Evolutionary conservation across 176 grass and related monocot genomes (phyloP), one percentile per base, ranked within the genome.

Genomic region (Metroxylon sagu): DNA sequence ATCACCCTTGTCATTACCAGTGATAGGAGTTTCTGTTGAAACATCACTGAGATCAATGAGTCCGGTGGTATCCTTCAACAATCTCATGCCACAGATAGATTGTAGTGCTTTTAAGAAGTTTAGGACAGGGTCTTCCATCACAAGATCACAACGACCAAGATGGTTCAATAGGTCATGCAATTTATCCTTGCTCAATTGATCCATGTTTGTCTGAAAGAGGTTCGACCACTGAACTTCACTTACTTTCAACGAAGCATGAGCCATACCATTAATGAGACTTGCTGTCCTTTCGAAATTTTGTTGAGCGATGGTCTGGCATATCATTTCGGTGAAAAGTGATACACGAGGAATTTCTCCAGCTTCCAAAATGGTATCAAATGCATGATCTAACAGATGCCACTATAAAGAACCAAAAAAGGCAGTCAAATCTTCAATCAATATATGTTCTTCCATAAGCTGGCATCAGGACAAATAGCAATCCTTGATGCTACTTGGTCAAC

Each of bases 321-420:
- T 71, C 73, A 82, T 71, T 67, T 68, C 73, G 18, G 48, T 28
- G 39, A 82, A 82, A 31, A 82, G 58, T 5, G 79, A 54, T 53
- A 71, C 27, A 54, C 67, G 61, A 28, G 79, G 79, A 19, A 82
- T 67, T 18, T 76, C 60, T 59, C 56, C 79, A 17, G 72, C 67
- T 49, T 82, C 79, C 48, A 82, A 54, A 48, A 76, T 55, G 14
- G 59, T 66, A 64, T 82, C 67, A 61, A 82, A 82, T 48, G 79
- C 79, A 72, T 82, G 79, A 60, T 82, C 79, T 49, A 82, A 53
- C 26, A 82, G 72, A 67, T 64, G 68, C 52, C 61, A 71, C 79
- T 82, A 48, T 16, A 67, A 19, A 76, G 66, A 71, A 59, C 18
- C 50, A 82, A 27, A 29, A 26, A 19, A 71, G 35, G 52, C 50